Evolutionary conservation across 179 eudicot genomes (phyloP).

Genomic region (Camellia oleifera): DNA sequence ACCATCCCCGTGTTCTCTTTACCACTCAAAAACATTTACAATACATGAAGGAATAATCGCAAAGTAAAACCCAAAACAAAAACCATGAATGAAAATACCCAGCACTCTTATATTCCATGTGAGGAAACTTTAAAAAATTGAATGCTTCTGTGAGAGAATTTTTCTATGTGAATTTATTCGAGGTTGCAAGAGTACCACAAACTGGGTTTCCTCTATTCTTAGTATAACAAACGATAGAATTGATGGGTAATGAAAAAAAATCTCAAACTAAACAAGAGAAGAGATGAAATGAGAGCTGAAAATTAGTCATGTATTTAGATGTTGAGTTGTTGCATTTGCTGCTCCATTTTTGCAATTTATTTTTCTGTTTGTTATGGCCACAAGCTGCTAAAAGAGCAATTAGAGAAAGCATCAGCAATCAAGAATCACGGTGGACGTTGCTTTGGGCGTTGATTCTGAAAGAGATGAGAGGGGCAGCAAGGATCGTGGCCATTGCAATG

Average conservation of each 20-base stretch:
- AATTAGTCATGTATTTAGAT: neutral
- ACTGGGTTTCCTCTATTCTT: neutral
- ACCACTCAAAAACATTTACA: neutral
- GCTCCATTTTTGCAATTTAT: neutral
- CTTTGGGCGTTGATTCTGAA: no score
- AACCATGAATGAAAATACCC: neutral
- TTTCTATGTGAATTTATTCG: neutral
- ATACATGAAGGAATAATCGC: neutral
- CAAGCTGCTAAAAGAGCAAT: neutral
- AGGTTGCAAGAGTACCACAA: neutral
- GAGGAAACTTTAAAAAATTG: neutral
- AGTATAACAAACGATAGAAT: neutral
- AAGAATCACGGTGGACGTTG: neutral
- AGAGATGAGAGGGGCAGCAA: no score
- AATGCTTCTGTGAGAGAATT: neutral
- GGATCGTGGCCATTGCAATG: no score
- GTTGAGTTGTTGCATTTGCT: neutral
- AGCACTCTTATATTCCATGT: neutral
- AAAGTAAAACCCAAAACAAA: neutral
- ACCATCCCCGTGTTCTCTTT: neutral
- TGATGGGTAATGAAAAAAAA: neutral
- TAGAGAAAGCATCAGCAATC: neutral
- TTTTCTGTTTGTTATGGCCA: neutral
- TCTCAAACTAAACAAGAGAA: no score
- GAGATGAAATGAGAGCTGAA: neutral